A percentile compares a stretch with the other conserved stretches of the same genome.
These are phyloP conservation scores for Fusarium globosum DNA, from an alignment of 2,329 filamentous ascomycete species.

Conservation along the genomic window DNA sequence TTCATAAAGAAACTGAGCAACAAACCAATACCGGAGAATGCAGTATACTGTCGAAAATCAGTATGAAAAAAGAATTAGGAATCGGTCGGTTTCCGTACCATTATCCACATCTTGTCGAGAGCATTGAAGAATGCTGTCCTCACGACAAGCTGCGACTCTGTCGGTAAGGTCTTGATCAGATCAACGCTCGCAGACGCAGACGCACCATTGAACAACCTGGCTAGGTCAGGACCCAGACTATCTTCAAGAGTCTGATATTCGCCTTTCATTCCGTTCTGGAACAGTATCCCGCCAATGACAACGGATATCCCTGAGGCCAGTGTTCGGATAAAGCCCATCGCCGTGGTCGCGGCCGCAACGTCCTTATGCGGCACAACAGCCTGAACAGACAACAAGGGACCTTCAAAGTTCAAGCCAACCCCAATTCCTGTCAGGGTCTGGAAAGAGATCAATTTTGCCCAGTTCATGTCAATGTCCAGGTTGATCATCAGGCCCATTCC, in stretches of 20 bases:
- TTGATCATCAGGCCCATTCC: slow-evolving; percentile 69
- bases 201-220: slow-evolving; percentile 62
- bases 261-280: slow-evolving; percentile 73
- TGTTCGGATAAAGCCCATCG: slow-evolving; percentile 71
- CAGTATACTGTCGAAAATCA: slow-evolving; percentile 31
- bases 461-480: slow-evolving; percentile 62
- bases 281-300: slow-evolving; percentile 76
- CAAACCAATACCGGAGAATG: slow-evolving; percentile 25
- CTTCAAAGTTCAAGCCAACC: slow-evolving; percentile 71
- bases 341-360: slow-evolving; percentile 71
- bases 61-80: not conserved
- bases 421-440: slow-evolving; percentile 71
- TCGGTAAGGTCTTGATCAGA: slow-evolving; percentile 52
- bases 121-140: slow-evolving; percentile 42
- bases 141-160: slow-evolving; percentile 37
- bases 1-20: slow-evolving; percentile 38
- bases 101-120: slow-evolving; percentile 45
- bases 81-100: slow-evolving; percentile 29
- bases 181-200: slow-evolving; percentile 68
- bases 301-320: slow-evolving; percentile 72
- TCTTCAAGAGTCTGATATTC: slow-evolving; percentile 57
- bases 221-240: slow-evolving; percentile 59
- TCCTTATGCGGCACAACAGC: slow-evolving; percentile 68
- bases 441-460: slow-evolving; percentile 62
- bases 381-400: slow-evolving; percentile 72